Evolutionary conservation across 2,329 filamentous ascomycete species (phyloP).

Genomic region (Pleochaeta shiraiana): DNA sequence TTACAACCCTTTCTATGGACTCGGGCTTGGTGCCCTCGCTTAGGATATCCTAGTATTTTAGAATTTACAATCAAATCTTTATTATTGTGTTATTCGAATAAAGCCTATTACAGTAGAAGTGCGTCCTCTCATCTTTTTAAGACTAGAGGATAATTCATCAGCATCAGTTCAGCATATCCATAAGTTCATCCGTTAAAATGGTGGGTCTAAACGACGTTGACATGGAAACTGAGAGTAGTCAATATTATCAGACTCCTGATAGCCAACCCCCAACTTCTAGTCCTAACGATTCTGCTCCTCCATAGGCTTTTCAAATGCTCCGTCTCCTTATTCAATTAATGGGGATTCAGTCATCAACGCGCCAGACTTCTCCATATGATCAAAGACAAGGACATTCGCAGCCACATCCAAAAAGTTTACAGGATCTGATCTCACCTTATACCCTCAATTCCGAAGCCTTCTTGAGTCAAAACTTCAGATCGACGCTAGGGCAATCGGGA

Average conservation of each 20-base stretch:
- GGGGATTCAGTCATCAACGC: neutral
- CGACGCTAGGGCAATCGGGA: neutral
- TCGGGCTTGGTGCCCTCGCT: too few species aligned
- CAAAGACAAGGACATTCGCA: conserved; percentile 5
- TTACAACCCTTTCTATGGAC: too few species aligned
- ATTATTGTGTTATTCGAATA: neutral
- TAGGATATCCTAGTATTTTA: too few species aligned
- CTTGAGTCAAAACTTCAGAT: neutral
- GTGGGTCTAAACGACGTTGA: neutral
- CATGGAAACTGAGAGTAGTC: neutral
- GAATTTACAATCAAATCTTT: too few species aligned
- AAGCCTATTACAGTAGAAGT: neutral
- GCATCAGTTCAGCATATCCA: neutral
- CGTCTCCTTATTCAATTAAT: neutral
- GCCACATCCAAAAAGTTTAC: neutral
- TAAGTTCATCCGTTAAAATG: neutral
- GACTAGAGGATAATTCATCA: neutral
- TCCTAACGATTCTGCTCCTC: neutral
- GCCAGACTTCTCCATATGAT: neutral
- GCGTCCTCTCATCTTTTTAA: neutral
- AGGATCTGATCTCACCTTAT: neutral
- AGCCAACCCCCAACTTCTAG: neutral
- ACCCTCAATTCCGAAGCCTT: neutral
- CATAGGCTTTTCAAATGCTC: neutral
- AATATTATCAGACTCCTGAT: neutral